Base-by-base conservation (phyloP, 2,329 filamentous ascomycete species). In the Aspergillus calidoustus region DNA sequence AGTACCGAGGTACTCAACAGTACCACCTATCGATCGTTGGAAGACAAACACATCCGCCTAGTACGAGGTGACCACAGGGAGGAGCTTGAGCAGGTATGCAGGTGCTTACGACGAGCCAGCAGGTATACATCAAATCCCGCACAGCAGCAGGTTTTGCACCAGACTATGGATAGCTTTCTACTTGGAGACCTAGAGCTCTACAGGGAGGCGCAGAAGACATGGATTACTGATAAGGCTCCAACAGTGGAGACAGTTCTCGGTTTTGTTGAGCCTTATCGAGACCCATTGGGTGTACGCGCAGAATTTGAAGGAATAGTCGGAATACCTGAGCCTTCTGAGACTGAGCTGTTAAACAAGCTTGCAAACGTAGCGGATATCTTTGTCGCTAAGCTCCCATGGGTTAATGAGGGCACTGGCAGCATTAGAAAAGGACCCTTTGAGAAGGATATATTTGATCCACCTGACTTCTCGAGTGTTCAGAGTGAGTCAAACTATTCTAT, bases 241-340 rank as follows among this genome's bases (percentile, higher is more conserved):
- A 73, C 76, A 54, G 83, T 85, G 3, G 84, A 85, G 72, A 80
- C 76, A 9, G 82, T 84, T 52, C 80, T 85, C 62, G 83, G 83
- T 7, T 85, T 85, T 69, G 79, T 85, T 57, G 83, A 85, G 70
- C 83, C 83, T 0, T 85, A 85, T 67, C 74, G 83, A 51, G 84
- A 86, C 65, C 83, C 83, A 2, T 79, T 83, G 61, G 83, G 83
- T 23, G 80, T 83, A 19, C 79, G 83, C 48, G 81, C 81, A 11
- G 83, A 86, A 63, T 86, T 81, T 79, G 80, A 84, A 71, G 83
- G 81, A 9, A 83, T 85, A 54, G 66, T 74, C 22, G 64, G 68
- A 4, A 66, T 76, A 44, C 59, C 66, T 4, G 66, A 76, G 50
- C 41, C 62, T 17, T 59, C 63, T 4, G 69, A 71, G 50, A 70